These are phyloP conservation scores for Candida vaughaniae DNA, from an alignment of 805 yeast species.

Conservation along the genomic window DNA sequence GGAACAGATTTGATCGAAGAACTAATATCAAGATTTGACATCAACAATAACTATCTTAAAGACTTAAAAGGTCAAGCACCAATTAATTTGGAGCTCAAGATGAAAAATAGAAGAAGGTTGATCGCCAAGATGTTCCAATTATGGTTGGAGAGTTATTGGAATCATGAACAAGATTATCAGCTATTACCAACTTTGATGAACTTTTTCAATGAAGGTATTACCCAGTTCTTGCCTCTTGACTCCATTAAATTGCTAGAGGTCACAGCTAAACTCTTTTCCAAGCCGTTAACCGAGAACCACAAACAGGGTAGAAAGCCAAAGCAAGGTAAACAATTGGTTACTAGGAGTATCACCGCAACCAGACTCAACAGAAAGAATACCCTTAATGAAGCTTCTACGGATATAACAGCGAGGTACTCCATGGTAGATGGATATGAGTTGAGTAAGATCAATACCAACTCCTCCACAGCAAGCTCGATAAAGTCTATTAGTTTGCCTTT, in stretches of 20 bases:
- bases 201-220: conserved; percentile 76
- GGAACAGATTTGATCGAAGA: conserved; percentile 68
- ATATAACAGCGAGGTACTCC: conserved; percentile 34
- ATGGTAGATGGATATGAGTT: conserved; percentile 60
- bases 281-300: conserved; percentile 49
- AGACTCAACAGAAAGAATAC: conserved; percentile 35
- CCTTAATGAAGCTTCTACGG: conserved; percentile 20
- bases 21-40: conserved; percentile 64
- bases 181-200: conserved; percentile 69
- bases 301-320: conserved; percentile 3
- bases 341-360: conserved; percentile 46
- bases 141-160: conserved; percentile 94
- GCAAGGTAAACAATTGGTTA: conserved; percentile 46
- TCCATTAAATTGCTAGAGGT: conserved; percentile 59
- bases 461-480: conserved; percentile 40
- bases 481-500: conserved; percentile 41
- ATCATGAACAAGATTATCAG: conserved; percentile 55
- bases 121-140: conserved; percentile 68
- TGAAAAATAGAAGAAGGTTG: conserved; percentile 62
- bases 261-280: conserved; percentile 58
- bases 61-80: conserved; percentile 13
- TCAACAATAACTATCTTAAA: conserved; percentile 30
- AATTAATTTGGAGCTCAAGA: conserved; percentile 27
- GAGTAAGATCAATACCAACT: conserved; percentile 48
- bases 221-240: conserved; percentile 61